These are phyloP conservation scores for Lathyrus sativus DNA, from an alignment of 306 rosid genomes.

Conservation along the genomic window DNA sequence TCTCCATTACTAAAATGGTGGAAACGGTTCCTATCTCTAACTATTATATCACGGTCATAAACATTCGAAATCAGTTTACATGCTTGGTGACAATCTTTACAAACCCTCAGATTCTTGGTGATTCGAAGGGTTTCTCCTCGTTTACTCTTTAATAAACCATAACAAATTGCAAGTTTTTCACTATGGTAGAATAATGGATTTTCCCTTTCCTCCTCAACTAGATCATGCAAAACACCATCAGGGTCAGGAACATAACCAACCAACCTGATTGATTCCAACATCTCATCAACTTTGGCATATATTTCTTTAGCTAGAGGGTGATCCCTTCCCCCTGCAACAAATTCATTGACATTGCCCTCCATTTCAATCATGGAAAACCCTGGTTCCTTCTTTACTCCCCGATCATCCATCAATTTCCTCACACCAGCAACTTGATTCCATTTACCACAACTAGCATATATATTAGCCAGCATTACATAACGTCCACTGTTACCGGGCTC, in stretches of 20 bases:
- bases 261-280: not conserved
- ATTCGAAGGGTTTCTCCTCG: conserved; percentile 7
- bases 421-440: not conserved
- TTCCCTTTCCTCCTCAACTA: not conserved
- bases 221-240: not conserved
- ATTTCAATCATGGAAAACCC: conserved; percentile 8
- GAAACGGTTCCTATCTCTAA: not conserved
- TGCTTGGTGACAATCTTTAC: conserved; percentile 1
- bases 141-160: conserved; percentile 4
- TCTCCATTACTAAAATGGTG: conserved; percentile 1
- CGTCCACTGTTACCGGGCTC: not conserved
- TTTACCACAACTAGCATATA: not conserved
- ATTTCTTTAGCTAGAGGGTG: conserved; percentile 10
- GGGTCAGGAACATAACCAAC: conserved; percentile 12
- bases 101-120: not conserved
- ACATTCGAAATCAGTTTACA: conserved; percentile 4
- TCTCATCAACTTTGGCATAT: conserved; percentile 1
- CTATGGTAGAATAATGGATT: not conserved
- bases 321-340: not conserved
- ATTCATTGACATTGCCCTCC: conserved; percentile 3
- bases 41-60: not conserved
- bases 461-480: conserved; percentile 1
- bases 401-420: conserved; percentile 1
- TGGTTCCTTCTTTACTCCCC: not conserved
- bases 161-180: conserved; percentile 4